Evolutionary conservation across 2,329 filamentous ascomycete species (phyloP).

Genomic region (Stemphylium vesicarium): DNA sequence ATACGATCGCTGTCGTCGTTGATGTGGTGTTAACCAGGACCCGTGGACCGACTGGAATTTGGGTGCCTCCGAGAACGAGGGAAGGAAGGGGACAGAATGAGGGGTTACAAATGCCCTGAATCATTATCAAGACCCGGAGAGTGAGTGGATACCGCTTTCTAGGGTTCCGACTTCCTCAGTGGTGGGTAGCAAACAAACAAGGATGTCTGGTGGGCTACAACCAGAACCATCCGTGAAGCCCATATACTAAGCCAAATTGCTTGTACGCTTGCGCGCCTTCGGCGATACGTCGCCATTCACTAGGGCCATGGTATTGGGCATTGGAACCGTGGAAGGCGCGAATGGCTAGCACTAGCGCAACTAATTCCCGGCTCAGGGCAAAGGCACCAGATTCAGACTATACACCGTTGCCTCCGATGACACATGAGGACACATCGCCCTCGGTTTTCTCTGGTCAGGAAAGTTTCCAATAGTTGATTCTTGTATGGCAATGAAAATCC

Average conservation of each 20-base stretch:
- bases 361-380: conserved; percentile 3
- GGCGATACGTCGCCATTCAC: not conserved
- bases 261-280: not conserved
- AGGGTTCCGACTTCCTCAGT: not conserved
- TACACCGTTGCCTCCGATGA: not conserved
- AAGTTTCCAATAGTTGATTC: not conserved
- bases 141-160: not conserved
- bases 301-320: not conserved
- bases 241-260: not conserved
- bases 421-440: too few relatives aligned
- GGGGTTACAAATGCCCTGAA: too few relatives aligned
- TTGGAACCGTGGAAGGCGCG: conserved; percentile 2
- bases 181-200: not conserved
- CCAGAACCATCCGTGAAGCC: too few relatives aligned
- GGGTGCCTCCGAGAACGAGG: too few relatives aligned
- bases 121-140: not conserved
- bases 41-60: too few relatives aligned
- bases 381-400: not conserved
- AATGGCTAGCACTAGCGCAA: conserved; percentile 5
- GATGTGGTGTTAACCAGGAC: too few relatives aligned
- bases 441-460: too few relatives aligned
- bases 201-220: too few relatives aligned
- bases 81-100: too few relatives aligned
- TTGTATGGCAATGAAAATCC: not conserved
- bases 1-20: too few relatives aligned